Evolutionary conservation across 2,329 filamentous ascomycete genomes (phyloP).

Genomic region (Fusarium sp.): DNA sequence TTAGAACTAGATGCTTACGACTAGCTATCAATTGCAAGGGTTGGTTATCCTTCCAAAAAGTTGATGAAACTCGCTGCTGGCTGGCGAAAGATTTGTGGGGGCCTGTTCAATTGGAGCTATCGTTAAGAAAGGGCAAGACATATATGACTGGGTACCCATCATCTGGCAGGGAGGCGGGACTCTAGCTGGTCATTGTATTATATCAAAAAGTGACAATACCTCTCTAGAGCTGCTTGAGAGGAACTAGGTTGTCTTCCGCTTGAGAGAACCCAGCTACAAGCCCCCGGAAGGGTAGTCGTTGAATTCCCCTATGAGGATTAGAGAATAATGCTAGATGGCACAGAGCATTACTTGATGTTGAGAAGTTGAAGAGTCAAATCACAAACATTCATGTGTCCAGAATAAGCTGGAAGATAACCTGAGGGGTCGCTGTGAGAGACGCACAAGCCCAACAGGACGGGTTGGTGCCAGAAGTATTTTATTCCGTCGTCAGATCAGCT

Average conservation of each 20-base stretch:
- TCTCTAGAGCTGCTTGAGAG: background rate
- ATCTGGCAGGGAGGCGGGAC: background rate
- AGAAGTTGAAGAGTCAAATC: background rate
- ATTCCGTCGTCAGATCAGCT: background rate
- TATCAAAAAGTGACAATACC: background rate
- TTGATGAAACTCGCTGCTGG: background rate
- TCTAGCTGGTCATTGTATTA: background rate
- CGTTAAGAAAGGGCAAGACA: background rate
- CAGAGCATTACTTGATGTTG: background rate
- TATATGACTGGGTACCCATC: background rate
- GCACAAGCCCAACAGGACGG: background rate
- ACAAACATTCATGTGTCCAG: background rate
- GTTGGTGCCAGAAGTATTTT: background rate
- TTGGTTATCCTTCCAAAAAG: background rate
- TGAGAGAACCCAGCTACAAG: background rate
- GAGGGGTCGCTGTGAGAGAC: background rate
- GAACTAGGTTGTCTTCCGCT: background rate
- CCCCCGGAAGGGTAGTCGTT: background rate
- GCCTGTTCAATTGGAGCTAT: background rate
- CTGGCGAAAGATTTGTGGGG: background rate
- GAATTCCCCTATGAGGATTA: background rate
- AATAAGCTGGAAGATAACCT: accelerated
- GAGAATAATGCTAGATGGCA: background rate
- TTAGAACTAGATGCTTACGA: background rate
- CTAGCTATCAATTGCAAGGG: no score